phyloP scores from a whole-genome alignment of 202 grass and related monocot genomes.

The Schoenoplectus triqueter region DNA sequence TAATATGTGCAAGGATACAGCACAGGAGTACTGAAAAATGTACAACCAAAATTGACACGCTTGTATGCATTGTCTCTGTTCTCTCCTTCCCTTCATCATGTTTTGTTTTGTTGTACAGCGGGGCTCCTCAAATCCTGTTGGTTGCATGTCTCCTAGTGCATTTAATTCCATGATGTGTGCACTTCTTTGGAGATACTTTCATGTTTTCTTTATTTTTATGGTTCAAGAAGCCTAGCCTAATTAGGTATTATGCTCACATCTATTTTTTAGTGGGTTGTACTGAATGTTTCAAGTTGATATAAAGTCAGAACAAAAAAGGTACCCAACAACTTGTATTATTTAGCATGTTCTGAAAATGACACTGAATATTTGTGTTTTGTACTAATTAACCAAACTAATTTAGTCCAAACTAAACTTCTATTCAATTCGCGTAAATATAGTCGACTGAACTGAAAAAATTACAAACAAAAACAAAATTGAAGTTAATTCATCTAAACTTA shows the following conservation, averaged over 20 bases:
- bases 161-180: slow-evolving; percentile 20
- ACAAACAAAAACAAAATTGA: background rate
- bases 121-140: slow-evolving; percentile 34
- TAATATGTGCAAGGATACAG: slow-evolving; percentile 33
- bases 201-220: slow-evolving; percentile 1
- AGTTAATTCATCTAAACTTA: background rate
- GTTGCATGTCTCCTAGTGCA: slow-evolving; percentile 36
- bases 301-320: background rate
- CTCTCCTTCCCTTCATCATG: slow-evolving; percentile 26
- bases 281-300: background rate
- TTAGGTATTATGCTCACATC: background rate
- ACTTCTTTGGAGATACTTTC: background rate
- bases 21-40: slow-evolving; percentile 25
- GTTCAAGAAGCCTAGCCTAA: background rate
- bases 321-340: background rate
- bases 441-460: background rate
- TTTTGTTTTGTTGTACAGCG: slow-evolving; percentile 23
- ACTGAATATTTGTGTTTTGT: background rate
- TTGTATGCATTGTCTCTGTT: slow-evolving; percentile 23
- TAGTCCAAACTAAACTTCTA: background rate
- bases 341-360: background rate
- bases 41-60: slow-evolving; percentile 21
- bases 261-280: background rate
- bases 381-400: background rate
- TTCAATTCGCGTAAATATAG: background rate